Base-by-base conservation (phyloP, 1,284 basidiomycete species). In the Athelia psychrophila region DNA sequence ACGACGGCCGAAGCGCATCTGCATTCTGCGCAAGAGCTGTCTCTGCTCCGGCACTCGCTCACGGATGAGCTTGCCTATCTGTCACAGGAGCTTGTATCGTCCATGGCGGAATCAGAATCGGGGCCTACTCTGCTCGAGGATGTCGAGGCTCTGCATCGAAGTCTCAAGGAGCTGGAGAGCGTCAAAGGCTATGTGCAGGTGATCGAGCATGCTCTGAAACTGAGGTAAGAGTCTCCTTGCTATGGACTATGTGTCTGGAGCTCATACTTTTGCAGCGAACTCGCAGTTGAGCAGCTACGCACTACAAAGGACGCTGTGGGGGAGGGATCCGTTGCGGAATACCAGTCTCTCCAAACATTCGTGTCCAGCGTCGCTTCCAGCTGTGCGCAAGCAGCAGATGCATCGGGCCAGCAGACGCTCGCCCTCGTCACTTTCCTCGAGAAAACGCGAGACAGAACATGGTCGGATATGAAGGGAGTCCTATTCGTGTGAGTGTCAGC, bases 131-230 rank as follows among this genome's bases (percentile, higher is more conserved):
- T 93, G 12, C 72, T 95, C n/a, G 90, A 95, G 68, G 85, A 85
- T 36, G 75, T 94, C 54, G 90, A 95, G 63, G 79, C 77, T 0
- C 68, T 91, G 51, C 88, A 92, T 63, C 75, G 80, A 51, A 80
- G 79, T 61, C 64, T 95, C 58, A 85, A 82, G 62, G 87, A 91
- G 61, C 74, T 95, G 27, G 77, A 88, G 60, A 82, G 80, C 49
- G 83, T 93, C 9, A 83, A 84, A 60, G 77, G 79, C 20, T 96
- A 95, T 68, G 82, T 91, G 5, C 79, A 80, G 47, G 74, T 93
- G 4, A 72, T 95, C 30, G 81, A 92, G 58, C 81, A 78, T 60
- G 83, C 84, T 6, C 71, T 95, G 55, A 70, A 75, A 30, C 75
- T 91, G 44, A 90, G 92, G 93, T 93, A 56, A 54, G 79, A 61